Percentiles rank a stretch among this genome's conserved stretches.
These are phyloP conservation scores for Malassezia dermatis DNA, from an alignment of 1,284 basidiomycete genomes.

Conservation along the genomic window DNA sequence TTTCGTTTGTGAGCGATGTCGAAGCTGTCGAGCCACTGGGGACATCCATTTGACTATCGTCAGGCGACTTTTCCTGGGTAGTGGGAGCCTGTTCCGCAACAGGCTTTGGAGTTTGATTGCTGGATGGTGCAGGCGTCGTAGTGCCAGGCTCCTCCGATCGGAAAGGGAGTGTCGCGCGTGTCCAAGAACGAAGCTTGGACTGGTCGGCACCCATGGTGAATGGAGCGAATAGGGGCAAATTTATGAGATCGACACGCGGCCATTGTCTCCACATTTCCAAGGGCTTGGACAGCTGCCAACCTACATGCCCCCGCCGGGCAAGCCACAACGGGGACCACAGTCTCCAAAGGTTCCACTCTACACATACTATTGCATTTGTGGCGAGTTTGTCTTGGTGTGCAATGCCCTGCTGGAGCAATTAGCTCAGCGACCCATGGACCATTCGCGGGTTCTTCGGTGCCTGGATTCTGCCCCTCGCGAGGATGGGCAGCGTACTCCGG, in stretches of 20 bases:
- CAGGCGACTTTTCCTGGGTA: background rate
- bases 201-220: conserved; percentile 8
- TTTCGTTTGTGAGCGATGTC: background rate
- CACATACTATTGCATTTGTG: conserved; percentile 43
- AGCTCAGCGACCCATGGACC: conserved; percentile 31
- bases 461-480: conserved; percentile 21
- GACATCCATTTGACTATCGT: background rate
- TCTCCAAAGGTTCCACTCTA: conserved; percentile 8
- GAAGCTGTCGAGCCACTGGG: background rate
- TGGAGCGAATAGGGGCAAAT: background rate
- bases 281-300: background rate
- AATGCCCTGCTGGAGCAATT: conserved; percentile 21
- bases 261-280: background rate
- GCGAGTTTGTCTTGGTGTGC: conserved; percentile 39
- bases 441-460: conserved; percentile 27
- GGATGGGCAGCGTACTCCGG: conserved; percentile 15
- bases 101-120: background rate
- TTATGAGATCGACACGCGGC: background rate
- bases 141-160: background rate
- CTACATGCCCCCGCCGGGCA: background rate
- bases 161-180: background rate
- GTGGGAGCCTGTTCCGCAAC: background rate
- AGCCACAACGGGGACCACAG: background rate
- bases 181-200: background rate
- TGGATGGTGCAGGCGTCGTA: background rate